Evolutionary conservation across 2,329 filamentous ascomycete genomes (phyloP).

Genomic region (Lachnellula suecica): DNA sequence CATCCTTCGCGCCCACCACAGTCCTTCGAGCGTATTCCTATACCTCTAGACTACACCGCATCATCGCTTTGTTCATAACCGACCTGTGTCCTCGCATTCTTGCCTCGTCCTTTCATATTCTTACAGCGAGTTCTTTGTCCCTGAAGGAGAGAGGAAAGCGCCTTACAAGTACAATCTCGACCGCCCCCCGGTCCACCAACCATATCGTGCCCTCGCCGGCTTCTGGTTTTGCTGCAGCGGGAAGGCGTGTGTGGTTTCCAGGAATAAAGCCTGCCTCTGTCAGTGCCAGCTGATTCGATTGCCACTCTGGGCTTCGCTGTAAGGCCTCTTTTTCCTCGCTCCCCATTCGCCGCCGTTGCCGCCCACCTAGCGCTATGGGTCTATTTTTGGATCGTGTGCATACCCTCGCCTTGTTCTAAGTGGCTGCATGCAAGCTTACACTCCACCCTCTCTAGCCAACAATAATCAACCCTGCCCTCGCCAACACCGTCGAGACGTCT

Average conservation of each 20-base stretch:
- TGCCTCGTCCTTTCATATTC: background rate
- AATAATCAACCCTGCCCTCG: slow-evolving; percentile 9
- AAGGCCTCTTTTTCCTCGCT: slow-evolving; percentile 12
- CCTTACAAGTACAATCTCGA: background rate
- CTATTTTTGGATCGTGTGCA: slow-evolving; percentile 22
- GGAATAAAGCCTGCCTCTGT: background rate
- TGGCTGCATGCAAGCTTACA: slow-evolving; percentile 24
- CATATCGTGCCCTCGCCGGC: background rate
- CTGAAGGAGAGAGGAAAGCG: slow-evolving; percentile 10
- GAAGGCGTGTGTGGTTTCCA: slow-evolving; percentile 14
- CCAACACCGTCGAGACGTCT: slow-evolving; percentile 19
- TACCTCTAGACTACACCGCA: background rate
- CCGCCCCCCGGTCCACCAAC: background rate
- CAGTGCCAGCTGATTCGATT: background rate
- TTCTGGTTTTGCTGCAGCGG: slow-evolving; percentile 14
- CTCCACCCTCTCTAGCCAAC: background rate
- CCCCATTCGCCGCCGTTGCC: slow-evolving; percentile 19
- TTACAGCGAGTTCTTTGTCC: slow-evolving; percentile 15
- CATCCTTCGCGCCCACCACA: background rate
- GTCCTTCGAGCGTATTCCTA: background rate
- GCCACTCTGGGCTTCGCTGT: slow-evolving; percentile 12
- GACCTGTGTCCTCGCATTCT: background rate
- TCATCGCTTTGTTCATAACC: background rate
- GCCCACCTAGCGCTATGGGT: slow-evolving; percentile 12
- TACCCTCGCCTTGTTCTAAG: slow-evolving; percentile 14